Evolutionary conservation across 306 rosid species (phyloP).

Genomic region (Fragaria nilgerrensis): DNA sequence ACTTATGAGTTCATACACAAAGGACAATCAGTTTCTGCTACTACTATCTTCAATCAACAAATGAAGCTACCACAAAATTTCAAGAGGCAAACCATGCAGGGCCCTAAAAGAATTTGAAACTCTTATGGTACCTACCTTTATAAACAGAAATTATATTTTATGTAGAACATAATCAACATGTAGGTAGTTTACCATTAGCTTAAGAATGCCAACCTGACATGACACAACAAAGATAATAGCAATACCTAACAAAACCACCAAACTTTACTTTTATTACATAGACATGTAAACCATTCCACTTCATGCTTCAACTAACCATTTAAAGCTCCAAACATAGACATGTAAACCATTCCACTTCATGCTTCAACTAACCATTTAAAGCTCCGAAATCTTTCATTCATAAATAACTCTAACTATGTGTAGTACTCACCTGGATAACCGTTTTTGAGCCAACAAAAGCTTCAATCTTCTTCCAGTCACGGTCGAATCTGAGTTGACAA

Average conservation of each 20-base stretch:
- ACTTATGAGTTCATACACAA: neutral
- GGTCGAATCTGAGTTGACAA: constrained; percentile 67
- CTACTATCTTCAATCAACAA: constrained; percentile 1
- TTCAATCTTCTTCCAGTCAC: constrained; percentile 99
- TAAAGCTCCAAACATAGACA: too few species aligned
- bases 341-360: neutral
- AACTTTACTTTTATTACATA: neutral
- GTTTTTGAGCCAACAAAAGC: constrained; percentile 95
- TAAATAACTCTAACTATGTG: neutral
- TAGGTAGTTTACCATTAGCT: neutral
- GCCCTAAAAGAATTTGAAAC: neutral
- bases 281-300: neutral
- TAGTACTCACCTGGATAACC: constrained; percentile 81
- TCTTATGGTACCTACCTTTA: neutral
- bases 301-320: neutral
- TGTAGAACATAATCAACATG: neutral
- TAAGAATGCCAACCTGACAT: neutral
- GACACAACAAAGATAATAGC: neutral
- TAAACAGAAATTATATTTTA: neutral
- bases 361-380: neutral
- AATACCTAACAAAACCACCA: neutral
- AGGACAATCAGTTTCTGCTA: neutral
- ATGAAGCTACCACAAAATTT: neutral
- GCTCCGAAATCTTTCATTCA: neutral
- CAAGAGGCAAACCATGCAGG: neutral